Evolutionary conservation across 148 eudicot species (phyloP).

Genomic region (Hydrangea macrophylla): DNA sequence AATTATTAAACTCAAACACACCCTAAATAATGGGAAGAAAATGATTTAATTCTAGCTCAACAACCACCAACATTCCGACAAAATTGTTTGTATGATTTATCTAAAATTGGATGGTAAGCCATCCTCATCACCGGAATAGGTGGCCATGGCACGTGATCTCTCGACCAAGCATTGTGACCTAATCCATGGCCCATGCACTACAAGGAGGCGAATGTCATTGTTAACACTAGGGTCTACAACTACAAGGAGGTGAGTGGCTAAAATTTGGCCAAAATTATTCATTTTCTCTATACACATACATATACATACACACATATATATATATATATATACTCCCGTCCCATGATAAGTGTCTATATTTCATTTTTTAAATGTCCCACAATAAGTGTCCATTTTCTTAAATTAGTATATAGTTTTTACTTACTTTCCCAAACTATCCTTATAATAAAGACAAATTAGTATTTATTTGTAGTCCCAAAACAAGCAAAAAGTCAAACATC

Average conservation of each 20-base stretch:
- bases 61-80: constrained; percentile 12
- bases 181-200: not conserved
- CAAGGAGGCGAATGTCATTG: not conserved
- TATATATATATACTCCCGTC: too few species aligned
- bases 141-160: constrained; percentile 5
- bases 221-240: not conserved
- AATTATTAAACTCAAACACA: too few species aligned
- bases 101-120: constrained; percentile 12
- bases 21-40: not conserved
- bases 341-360: too few species aligned
- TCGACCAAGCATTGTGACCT: not conserved
- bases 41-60: not conserved
- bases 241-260: not conserved
- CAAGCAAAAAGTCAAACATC: too few species aligned
- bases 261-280: not conserved
- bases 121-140: constrained; percentile 7
- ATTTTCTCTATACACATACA: not conserved
- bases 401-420: too few species aligned
- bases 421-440: too few species aligned
- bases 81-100: constrained; percentile 6
- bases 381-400: too few species aligned
- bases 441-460: too few species aligned
- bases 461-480: too few species aligned
- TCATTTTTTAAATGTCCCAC: too few species aligned
- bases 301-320: not conserved